phyloP scores from a whole-genome alignment of 2,329 filamentous ascomycete species.

The Cordyceps cateniannulata region DNA sequence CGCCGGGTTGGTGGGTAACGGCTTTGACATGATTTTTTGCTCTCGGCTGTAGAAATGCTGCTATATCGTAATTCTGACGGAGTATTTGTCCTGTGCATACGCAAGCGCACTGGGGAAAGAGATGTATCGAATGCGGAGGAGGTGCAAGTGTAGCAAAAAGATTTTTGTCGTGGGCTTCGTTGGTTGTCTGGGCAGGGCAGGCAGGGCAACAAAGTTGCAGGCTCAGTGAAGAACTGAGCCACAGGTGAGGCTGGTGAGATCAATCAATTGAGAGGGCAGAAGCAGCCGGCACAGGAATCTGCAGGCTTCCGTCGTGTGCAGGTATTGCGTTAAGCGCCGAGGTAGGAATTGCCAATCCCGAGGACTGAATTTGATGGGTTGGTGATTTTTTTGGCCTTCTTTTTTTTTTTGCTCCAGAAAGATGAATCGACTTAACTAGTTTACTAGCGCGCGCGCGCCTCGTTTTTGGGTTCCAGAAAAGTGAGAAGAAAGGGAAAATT shows the following conservation, averaged over 20 bases:
- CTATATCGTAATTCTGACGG: background rate
- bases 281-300: background rate
- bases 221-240: background rate
- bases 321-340: background rate
- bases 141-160: background rate
- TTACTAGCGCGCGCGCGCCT: background rate
- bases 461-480: background rate
- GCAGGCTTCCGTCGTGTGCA: background rate
- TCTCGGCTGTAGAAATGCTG: background rate
- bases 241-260: background rate
- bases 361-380: background rate
- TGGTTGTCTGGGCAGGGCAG: background rate
- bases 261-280: background rate
- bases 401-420: background rate
- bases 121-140: background rate
- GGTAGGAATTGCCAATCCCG: background rate
- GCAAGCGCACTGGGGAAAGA: background rate
- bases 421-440: background rate
- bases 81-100: background rate
- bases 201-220: background rate
- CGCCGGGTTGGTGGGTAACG: background rate
- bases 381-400: background rate
- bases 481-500: background rate
- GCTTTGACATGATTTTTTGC: background rate
- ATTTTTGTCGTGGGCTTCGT: background rate